Evolutionary conservation across 2,329 filamentous ascomycete species (phyloP), one percentile per base, ranked within the genome.

Genomic region (Neophaeococcomyces mojaviensis): DNA sequence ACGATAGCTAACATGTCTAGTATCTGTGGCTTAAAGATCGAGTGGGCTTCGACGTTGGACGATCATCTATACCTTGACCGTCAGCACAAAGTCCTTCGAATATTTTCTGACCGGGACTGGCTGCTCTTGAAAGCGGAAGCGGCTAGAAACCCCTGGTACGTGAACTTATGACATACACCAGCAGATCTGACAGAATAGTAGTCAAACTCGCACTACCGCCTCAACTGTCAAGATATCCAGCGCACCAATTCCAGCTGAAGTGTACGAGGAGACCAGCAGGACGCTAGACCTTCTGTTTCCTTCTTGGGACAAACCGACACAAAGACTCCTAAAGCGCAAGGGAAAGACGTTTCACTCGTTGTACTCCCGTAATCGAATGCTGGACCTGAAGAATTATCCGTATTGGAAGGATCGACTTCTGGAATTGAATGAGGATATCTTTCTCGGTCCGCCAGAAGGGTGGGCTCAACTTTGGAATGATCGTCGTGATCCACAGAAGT

Each of bases 391-490:
- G 31, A 16, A 44, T 18, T 48, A 44, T 28, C 30, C 44, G 13
- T 24, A 37, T 35, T 48, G 20, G 39, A 42, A 39, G 28, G 45
- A 48, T 19, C 40, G 39, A 24, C 45, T 48, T n/a, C 45, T 48
- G 32, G 45, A 48, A 32, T 39, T 48, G 32, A 39, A 48, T 20
- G 45, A 48, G 24, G 39, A 48, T n/a, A 34, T 48, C 31, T 48
- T 48, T 28, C 45, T 44, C 12, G 43, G 39, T 5, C 45, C 45
- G 7, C 45, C 45, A 3, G 22, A 36, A 15, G 43, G 45, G 19
- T 45, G 45, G 45, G 39, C 28, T 32, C 45, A 45, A 24, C 30
- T 48, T 13, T 48, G 45, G 45, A 44, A 39, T 24, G 45, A 48
- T 35, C 39, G 39, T n/a, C 39, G 45, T 13, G 43, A 28, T 34